Base-by-base conservation (phyloP, 1,139 yeast species). In the Suhomyces kunorum region DNA sequence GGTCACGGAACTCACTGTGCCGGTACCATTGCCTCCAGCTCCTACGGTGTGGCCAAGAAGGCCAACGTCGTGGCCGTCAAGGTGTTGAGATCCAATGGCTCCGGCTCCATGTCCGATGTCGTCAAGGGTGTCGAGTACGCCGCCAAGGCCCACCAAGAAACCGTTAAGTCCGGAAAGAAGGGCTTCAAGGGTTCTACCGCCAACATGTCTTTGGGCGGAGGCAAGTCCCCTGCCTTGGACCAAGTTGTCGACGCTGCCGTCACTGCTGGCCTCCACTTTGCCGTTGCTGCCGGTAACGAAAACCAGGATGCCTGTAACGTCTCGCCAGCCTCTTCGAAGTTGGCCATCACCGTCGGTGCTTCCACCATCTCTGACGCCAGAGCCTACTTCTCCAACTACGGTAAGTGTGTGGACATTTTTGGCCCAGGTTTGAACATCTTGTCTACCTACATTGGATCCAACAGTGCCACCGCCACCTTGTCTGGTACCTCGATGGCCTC, bases 401-500 rank as follows among this genome's bases (percentile, higher is more conserved):
- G 95, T 62, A 74, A 75, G 56, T 84, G 95, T 75, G 95, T 87
- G 39, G 94, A 85, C 61, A 79, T 87, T 45, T 86, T 84, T 58
- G 95, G 88, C 24, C 95, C 95, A 20, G 95, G 95, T 59, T 76
- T 84, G 63, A 83, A 85, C 63, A 78, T 87, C 49, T 71, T 83
- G 56, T 83, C 92, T 23, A 85, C 95, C 40, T 92, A 89, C 71
- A 89, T 87, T 63, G 95, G 96, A 37, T 83, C 95, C 28, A 81
- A 81, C 50, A 65, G 77, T 43, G 89, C 94, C 35, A 84, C 95
- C 51, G 95, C 96, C 46, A 81, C 92, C 38, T 77, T 92, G 66
- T 88, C 97, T 28, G 98, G 98, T 69, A 92, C 98, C 15, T 92
- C 98, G 15, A 92, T 92, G 98, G 98, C 98, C 25, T 87, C 98